phyloP scores from a whole-genome alignment of 495 filamentous ascomycete genomes.

The Staphylotrichum longicolle region DNA sequence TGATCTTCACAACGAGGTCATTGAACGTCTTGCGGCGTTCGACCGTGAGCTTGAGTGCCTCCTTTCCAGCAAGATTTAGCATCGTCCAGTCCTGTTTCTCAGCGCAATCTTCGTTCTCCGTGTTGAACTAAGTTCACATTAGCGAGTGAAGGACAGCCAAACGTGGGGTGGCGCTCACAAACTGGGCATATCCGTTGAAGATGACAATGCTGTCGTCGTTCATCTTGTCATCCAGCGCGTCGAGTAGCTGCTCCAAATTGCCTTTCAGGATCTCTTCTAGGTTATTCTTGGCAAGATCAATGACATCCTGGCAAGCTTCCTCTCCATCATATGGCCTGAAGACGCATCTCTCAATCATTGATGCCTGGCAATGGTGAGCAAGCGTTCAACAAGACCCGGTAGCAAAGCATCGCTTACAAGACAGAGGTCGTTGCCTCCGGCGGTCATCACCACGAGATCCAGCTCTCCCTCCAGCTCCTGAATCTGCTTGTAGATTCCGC shows the following conservation, averaged over 20 bases:
- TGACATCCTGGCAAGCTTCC: constrained; percentile 22
- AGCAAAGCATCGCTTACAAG: constrained; percentile 17
- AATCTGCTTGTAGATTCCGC: constrained; percentile 26
- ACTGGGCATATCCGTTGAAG: constrained; percentile 30
- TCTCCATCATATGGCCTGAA: constrained; percentile 21
- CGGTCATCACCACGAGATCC: constrained; percentile 36
- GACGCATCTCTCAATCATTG: constrained; percentile 32
- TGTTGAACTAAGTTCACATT: too few species aligned
- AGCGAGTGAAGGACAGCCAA: too few species aligned
- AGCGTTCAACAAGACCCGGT: too few species aligned
- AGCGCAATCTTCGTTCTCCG: too few species aligned
- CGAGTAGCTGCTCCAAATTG: constrained; percentile 27
- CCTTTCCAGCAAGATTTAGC: too few species aligned
- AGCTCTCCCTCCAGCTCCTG: constrained; percentile 14
- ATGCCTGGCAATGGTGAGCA: not conserved
- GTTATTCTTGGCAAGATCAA: constrained; percentile 27
- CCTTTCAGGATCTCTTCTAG: constrained; percentile 25
- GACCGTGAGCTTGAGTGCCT: constrained; percentile 34
- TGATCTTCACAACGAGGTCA: constrained; percentile 28
- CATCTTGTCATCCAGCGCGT: constrained; percentile 26
- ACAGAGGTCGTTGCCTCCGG: constrained; percentile 39
- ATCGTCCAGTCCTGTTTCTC: too few species aligned
- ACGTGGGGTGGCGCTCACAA: not conserved
- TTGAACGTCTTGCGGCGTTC: constrained; percentile 46
- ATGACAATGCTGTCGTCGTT: constrained; percentile 28